phyloP scores from a whole-genome alignment of 179 eudicot genomes.

The Carnegiea gigantea region DNA sequence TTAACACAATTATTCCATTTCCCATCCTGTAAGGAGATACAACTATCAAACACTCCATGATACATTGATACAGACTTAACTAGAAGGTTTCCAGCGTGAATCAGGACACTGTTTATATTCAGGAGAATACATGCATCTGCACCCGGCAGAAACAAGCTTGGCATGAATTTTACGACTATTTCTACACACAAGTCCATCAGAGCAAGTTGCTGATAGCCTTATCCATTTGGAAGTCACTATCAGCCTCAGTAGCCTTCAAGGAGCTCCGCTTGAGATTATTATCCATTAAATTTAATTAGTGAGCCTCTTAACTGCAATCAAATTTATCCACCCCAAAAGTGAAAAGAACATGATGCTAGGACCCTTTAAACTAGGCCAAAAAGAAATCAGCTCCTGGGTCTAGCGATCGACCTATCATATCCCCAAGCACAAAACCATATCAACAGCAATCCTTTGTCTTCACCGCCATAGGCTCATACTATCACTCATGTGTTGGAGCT shows the following conservation, averaged over 20 bases:
- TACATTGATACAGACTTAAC: not conserved
- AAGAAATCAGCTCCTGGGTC: not conserved
- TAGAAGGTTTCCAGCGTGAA: not conserved
- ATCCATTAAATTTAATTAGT: not conserved
- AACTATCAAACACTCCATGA: not conserved
- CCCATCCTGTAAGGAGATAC: no score
- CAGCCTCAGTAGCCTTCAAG: not conserved
- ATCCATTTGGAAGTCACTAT: not conserved
- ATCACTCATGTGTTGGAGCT: not conserved
- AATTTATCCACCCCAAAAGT: not conserved
- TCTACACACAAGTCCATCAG: not conserved
- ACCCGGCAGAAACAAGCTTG: not conserved
- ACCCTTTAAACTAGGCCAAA: conserved; percentile 2
- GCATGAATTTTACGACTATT: not conserved
- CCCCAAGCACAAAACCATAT: not conserved
- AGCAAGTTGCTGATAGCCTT: not conserved
- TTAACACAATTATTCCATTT: no score
- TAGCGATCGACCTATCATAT: not conserved
- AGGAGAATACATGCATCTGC: not conserved
- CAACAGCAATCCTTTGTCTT: not conserved
- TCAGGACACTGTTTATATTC: not conserved
- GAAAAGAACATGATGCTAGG: not conserved
- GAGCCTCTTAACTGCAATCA: not conserved
- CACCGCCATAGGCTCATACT: not conserved
- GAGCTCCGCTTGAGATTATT: not conserved